These are phyloP conservation scores for Aureobasidium leucospermi DNA, from an alignment of 2,329 filamentous ascomycete species.

Conservation along the genomic window DNA sequence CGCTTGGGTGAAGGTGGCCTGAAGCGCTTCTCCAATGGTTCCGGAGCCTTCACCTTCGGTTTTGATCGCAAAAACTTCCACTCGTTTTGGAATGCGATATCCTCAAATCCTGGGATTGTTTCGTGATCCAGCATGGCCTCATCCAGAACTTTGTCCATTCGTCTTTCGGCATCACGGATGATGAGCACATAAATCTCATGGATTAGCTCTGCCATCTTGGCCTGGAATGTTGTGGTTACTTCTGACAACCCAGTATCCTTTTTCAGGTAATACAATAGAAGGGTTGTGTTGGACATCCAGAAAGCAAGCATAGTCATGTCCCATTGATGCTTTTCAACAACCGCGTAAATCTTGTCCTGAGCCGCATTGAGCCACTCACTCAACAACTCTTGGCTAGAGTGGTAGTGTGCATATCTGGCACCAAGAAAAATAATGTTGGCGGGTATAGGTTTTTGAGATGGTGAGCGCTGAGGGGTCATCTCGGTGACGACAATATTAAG, in stretches of 20 bases:
- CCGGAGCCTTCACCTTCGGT: slow-evolving; percentile 72
- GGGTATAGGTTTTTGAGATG: slow-evolving; percentile 94
- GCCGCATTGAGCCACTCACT: slow-evolving; percentile 73
- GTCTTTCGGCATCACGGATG: slow-evolving; percentile 87
- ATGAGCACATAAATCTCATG: slow-evolving; percentile 99
- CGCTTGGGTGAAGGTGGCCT: slow-evolving; percentile 90
- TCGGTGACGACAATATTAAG: slow-evolving; percentile 94
- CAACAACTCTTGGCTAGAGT: slow-evolving; percentile 78
- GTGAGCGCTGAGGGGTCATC: slow-evolving; percentile 93
- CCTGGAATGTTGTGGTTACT: slow-evolving; percentile 81
- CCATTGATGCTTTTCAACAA: slow-evolving; percentile 95
- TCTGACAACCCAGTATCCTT: slow-evolving; percentile 79
- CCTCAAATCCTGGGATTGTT: slow-evolving; percentile 94
- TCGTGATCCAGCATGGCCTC: slow-evolving; percentile 94
- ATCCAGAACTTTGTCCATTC: slow-evolving; percentile 93
- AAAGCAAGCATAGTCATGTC: slow-evolving; percentile 99
- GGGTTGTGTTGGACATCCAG: slow-evolving; percentile 95
- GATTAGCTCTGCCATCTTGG: slow-evolving; percentile 86
- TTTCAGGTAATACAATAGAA: slow-evolving; percentile 93
- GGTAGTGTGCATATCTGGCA: slow-evolving; percentile 93
- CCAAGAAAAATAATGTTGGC: slow-evolving; percentile 96
- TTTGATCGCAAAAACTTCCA: slow-evolving; percentile 97
- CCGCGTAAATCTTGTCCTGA: slow-evolving; percentile 93
- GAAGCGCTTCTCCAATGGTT: slow-evolving; percentile 83
- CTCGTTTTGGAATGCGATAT: slow-evolving; percentile 94